Base-by-base conservation (phyloP, 2,329 filamentous ascomycete species). In the Penicillium sp. region DNA sequence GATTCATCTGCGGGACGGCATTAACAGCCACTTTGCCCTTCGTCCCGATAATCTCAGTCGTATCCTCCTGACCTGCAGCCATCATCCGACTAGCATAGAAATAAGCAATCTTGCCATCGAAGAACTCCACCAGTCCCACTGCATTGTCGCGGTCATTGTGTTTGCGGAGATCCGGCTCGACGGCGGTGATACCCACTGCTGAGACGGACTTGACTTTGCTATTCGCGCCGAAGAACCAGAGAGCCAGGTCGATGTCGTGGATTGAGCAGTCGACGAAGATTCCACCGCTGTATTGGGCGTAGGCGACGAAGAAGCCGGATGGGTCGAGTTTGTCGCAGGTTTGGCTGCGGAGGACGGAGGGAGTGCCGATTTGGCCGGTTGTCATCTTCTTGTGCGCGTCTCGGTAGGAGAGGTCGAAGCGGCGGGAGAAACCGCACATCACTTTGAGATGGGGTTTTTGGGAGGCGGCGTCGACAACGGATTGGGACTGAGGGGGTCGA, bases 191-290 rank as follows among this genome's bases (percentile, higher is more conserved):
- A 10, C 85, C 85, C 2, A 82, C 73, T 0, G 84, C 83, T 0
- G 78, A 77, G 9, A 85, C 82, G 48, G 77, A 81, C 72, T 87
- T 87, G 61, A 86, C 78, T 14, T 77, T 71, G 42, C 75, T 77
- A 47, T 83, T 78, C 47, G 81, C 73, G 10, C 83, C 83, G 66
- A 87, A 86, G 76, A 84, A 88, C 85, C 85, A 88, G 2, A 88
- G 75, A 0, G 84, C 79, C 2, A 88, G 79, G 60, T 88, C 85
- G 63, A 90, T 89, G 65, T 90, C 88, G 76, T 90, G 88, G 67
- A 90, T 85, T 51, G 83, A 85, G 75, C 85, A 88, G 76, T 90
- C 88, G 56, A 89, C 87, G 64, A 90, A 90, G 69, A 89, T 88
- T 23, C 87, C 87, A 33, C 88, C 87, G 1, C 78, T 83, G 73